A percentile compares a stretch with the other conserved stretches of the same genome.
These are phyloP conservation scores for Magnolia officinalis DNA, from an alignment of 164 flowering plant species.

Conservation along the genomic window DNA sequence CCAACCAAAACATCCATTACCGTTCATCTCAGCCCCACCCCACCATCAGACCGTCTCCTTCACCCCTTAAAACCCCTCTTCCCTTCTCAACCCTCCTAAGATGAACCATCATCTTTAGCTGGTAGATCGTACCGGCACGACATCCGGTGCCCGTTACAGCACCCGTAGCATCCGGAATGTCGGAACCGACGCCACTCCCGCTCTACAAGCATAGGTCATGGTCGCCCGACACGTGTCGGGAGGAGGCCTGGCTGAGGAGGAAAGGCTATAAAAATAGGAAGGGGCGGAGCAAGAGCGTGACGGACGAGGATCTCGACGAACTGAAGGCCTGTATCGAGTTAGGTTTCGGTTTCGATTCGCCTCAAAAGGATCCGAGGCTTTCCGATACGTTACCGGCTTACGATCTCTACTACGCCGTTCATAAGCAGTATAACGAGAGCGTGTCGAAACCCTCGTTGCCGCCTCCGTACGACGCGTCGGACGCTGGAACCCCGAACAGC, in stretches of 20 bases:
- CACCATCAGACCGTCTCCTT: neutral
- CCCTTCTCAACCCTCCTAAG: neutral
- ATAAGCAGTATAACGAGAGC: constrained; percentile 45
- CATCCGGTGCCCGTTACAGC: neutral
- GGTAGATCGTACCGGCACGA: neutral
- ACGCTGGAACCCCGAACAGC: constrained; percentile 29
- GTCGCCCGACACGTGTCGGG: constrained; percentile 50
- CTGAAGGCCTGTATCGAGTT: constrained; percentile 72
- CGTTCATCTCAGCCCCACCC: too few species aligned
- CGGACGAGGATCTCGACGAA: constrained; percentile 81
- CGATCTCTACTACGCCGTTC: constrained; percentile 61
- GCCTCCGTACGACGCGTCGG: constrained; percentile 19
- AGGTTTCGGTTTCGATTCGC: constrained; percentile 67
- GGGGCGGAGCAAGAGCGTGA: constrained; percentile 47
- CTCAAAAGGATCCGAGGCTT: constrained; percentile 40
- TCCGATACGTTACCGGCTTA: constrained; percentile 70
- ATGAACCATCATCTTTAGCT: neutral
- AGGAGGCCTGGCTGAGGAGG: constrained; percentile 56
- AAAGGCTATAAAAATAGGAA: constrained; percentile 24
- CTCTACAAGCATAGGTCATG: constrained; percentile 61
- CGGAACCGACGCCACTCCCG: constrained; percentile 11
- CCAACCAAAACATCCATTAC: constrained; percentile 21
- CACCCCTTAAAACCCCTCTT: neutral
- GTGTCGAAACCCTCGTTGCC: constrained; percentile 33
- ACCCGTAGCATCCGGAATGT: neutral